phyloP scores from a whole-genome alignment of 23 red algal species.

The Gracilaria vermiculophylla region DNA sequence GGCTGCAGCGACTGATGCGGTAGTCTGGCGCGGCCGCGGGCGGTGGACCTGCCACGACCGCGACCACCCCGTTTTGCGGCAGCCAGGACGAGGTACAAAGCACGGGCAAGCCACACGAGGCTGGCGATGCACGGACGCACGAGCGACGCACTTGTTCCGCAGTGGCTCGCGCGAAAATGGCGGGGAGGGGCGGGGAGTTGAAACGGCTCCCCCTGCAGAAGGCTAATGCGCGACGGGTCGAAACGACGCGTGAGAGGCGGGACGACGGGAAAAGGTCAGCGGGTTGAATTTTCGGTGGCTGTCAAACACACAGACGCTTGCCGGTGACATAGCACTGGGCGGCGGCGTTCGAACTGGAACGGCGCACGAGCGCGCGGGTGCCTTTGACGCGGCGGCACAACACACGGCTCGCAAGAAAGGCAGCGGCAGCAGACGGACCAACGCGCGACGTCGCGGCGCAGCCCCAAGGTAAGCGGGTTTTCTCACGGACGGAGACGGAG shows the following conservation, averaged over 20 bases:
- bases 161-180: not conserved
- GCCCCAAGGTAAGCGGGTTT: no score
- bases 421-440: no score
- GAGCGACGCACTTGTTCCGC: not conserved
- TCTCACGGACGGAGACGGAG: not conserved
- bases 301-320: not conserved
- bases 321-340: not conserved
- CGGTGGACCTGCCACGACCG: conserved; percentile 18
- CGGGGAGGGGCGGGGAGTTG: no score
- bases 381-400: not conserved
- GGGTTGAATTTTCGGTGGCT: no score
- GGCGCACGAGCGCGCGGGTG: not conserved
- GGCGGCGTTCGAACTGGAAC: not conserved
- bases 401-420: no score
- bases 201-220: no score
- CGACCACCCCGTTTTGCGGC: conserved; percentile 55
- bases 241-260: no score
- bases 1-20: not conserved
- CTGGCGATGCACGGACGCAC: not conserved
- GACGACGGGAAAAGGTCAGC: no score
- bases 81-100: conserved; percentile 22
- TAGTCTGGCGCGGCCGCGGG: conserved; percentile 10
- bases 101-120: not conserved
- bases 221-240: no score
- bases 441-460: not conserved